Conservation (phyloP, 129 eudicot genomes). For the Flaveria bidentis region DNA sequence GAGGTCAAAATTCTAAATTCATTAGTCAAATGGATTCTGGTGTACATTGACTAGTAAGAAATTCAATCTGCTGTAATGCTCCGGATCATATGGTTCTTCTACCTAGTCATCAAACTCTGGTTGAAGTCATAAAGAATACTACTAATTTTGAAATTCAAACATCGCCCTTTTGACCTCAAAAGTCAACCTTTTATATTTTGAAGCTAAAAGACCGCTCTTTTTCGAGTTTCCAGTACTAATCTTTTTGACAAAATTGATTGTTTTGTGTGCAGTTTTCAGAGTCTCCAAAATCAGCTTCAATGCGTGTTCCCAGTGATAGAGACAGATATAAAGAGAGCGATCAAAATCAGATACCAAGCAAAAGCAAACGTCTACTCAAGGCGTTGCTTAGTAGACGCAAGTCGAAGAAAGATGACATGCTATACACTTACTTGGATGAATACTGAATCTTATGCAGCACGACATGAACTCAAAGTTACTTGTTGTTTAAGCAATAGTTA, state of each 20-base stretch:
- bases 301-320: slow-evolving; percentile 60
- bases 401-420: slow-evolving; percentile 82
- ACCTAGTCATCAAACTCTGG: not conserved
- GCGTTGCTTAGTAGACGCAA: slow-evolving; percentile 83
- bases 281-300: slow-evolving; percentile 83
- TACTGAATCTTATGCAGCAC: slow-evolving; percentile 41
- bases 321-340: slow-evolving; percentile 51
- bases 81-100: not conserved
- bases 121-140: not conserved
- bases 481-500: too few relatives aligned
- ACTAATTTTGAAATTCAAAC: not conserved
- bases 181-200: not conserved
- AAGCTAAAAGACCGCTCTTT: not conserved
- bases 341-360: slow-evolving; percentile 71
- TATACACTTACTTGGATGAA: slow-evolving; percentile 89
- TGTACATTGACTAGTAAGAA: not conserved
- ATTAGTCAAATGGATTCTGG: not conserved
- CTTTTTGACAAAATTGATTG: slow-evolving; percentile 8
- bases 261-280: slow-evolving; percentile 41
- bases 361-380: slow-evolving; percentile 92
- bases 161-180: slow-evolving; percentile 12
- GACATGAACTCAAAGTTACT: not conserved
- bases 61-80: not conserved
- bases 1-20: not conserved
- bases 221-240: not conserved